Base-by-base conservation (phyloP, 441 rosid genomes). In the Mallotus repandus region DNA sequence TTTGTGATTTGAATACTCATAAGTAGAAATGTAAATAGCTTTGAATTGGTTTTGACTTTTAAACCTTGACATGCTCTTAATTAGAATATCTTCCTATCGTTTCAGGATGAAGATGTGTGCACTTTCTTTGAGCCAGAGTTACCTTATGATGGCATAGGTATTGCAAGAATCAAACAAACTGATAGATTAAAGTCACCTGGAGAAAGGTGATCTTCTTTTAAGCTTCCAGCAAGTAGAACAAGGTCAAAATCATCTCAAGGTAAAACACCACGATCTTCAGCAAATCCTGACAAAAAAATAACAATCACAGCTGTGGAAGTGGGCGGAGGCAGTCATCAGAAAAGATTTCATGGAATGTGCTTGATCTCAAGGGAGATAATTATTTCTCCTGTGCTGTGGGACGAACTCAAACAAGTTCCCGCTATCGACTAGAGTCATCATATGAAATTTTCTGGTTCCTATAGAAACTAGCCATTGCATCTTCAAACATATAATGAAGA, bases 341-440 rank as follows among this genome's bases (percentile, higher is more conserved):
- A 62, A 94, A 89, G 81, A 89, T 82, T 52, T 89, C 99, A 13
- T 92, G 97, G 96, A 94, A 88, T 53, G 98, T 96, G 79, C 99
- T 96, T 57, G 99, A 96, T 85, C 98, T 96, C 76, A 96, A 92
- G 82, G 92, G 89, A 68, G 98, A 94, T 59, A 92, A 96, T 75
- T 96, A 96, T 85, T 96, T 96, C 88, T 96, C 99, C 10, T 92
- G 98, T 61, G 86, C 98, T 2, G 99, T 96, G 9, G 98, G 97
- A 16, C 85, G 99, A 74, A 83, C 83, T 15, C 93, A 95, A 4
- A 89, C 99, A 7, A 88, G 59, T 75, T 98, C 99, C 68, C 88
- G 98, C 11, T 96, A 91, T 74, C 70, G 79, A 49, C 85, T 94
- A 29, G 81, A 76, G n/a, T 89, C 99, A 10, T 87, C 99, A 0